Conservation (phyloP, 148 eudicot genomes). For the Rhododendron kiyosumense region DNA sequence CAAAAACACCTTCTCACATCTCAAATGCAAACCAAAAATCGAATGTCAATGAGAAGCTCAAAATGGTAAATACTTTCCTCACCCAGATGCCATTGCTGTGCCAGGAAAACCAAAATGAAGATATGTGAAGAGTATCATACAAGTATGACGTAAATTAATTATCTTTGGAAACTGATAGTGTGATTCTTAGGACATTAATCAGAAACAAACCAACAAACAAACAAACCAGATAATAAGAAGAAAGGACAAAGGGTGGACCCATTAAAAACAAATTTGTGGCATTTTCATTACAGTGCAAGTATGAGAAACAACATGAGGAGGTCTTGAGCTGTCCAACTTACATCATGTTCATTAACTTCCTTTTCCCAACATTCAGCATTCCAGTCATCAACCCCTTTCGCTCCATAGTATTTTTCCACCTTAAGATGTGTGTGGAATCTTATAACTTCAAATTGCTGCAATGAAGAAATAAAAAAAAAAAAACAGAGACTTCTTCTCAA, state of each 20-base stretch:
- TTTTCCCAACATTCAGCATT: slow-evolving; percentile 38
- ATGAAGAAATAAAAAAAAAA: neutral
- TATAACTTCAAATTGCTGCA: slow-evolving; percentile 51
- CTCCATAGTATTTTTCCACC: slow-evolving; percentile 45
- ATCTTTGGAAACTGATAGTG: neutral
- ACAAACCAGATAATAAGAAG: neutral
- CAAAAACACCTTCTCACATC: neutral
- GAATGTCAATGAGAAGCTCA: neutral
- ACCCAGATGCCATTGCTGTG: neutral
- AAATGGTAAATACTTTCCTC: neutral
- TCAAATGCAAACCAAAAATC: neutral
- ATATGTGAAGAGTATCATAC: neutral
- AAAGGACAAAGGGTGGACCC: neutral
- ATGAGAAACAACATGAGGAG: neutral
- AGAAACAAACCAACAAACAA: neutral
- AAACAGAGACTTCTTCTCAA: neutral
- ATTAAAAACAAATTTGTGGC: neutral
- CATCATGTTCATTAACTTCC: slow-evolving; percentile 43
- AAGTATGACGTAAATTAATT: neutral
- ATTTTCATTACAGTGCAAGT: neutral
- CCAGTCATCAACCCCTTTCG: slow-evolving; percentile 51
- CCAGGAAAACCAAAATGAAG: neutral
- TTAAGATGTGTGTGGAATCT: slow-evolving; percentile 33
- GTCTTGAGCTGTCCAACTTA: slow-evolving; percentile 22
- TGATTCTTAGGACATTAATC: neutral